Conservation (phyloP, 2,329 filamentous ascomycete species). For the Trichoderma breve region DNA sequence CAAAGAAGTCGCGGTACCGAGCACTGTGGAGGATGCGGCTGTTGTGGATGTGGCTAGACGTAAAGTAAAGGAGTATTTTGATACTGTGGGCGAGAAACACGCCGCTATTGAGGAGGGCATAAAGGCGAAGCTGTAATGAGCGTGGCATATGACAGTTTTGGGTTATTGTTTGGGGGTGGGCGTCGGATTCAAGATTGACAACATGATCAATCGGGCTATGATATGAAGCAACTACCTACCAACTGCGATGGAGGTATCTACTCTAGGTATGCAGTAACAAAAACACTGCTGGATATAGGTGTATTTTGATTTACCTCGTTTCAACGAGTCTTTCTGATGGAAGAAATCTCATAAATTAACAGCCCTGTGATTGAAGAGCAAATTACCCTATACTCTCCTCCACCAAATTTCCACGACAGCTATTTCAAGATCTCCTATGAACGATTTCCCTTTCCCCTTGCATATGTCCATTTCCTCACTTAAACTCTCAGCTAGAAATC, state of each 20-base stretch:
- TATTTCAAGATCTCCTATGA: neutral
- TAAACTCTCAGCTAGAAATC: neutral
- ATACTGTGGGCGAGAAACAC: conserved; percentile 44
- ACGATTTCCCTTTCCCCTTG: neutral
- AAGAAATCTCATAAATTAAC: neutral
- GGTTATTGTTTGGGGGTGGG: neutral
- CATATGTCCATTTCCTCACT: neutral
- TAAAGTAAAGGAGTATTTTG: conserved; percentile 75
- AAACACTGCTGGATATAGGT: neutral
- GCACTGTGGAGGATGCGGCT: conserved; percentile 77
- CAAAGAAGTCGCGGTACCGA: conserved; percentile 70
- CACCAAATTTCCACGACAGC: neutral
- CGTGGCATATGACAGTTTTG: neutral
- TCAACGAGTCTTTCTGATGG: neutral
- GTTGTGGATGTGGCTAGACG: conserved; percentile 71
- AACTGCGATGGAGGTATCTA: neutral
- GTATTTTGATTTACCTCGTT: neutral
- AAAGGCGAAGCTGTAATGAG: conserved; percentile 51
- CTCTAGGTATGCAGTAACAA: neutral
- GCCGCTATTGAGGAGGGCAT: conserved; percentile 43
- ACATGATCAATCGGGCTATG: neutral
- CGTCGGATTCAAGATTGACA: neutral
- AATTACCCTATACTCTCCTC: neutral
- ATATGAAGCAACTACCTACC: neutral
- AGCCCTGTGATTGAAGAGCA: neutral